These are phyloP conservation scores for Pichia occidentalis DNA, from an alignment of 805 yeast genomes.

Conservation along the genomic window DNA sequence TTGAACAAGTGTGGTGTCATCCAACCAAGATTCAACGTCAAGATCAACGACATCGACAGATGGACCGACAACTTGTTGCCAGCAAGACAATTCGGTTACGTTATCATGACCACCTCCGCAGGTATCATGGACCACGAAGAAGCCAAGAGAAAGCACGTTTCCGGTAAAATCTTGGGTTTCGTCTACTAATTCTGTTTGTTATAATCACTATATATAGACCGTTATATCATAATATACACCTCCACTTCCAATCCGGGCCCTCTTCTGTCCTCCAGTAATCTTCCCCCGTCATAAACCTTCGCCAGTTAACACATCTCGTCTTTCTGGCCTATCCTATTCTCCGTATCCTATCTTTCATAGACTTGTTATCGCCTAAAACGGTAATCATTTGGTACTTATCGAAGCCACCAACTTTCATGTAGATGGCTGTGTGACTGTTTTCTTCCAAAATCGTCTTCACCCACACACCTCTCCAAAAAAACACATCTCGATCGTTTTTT, in stretches of 20 bases:
- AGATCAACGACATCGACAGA: conserved; percentile 91
- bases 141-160: conserved; percentile 99
- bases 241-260: no score
- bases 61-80: conserved; percentile 98
- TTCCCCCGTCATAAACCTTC: no score
- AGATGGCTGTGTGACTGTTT: conserved; percentile 10
- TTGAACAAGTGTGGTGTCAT: conserved; percentile 98
- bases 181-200: conserved; percentile 58
- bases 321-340: no score
- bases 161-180: conserved; percentile 98
- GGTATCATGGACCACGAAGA: conserved; percentile 99
- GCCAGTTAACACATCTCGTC: no score
- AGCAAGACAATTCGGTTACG: conserved; percentile 98
- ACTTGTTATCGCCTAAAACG: no score
- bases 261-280: no score
- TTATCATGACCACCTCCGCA: conserved; percentile 96
- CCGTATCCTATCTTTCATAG: no score
- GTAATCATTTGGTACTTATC: no score
- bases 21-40: conserved; percentile 97
- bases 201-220: neutral
- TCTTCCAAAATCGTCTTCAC: no score
- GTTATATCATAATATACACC: neutral
- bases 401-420: neutral
- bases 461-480: no score
- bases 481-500: no score